A percentile compares a stretch with the other conserved stretches of the same genome.
phyloP scores from a whole-genome alignment of 75 land plant species.

The Pinus taeda region DNA sequence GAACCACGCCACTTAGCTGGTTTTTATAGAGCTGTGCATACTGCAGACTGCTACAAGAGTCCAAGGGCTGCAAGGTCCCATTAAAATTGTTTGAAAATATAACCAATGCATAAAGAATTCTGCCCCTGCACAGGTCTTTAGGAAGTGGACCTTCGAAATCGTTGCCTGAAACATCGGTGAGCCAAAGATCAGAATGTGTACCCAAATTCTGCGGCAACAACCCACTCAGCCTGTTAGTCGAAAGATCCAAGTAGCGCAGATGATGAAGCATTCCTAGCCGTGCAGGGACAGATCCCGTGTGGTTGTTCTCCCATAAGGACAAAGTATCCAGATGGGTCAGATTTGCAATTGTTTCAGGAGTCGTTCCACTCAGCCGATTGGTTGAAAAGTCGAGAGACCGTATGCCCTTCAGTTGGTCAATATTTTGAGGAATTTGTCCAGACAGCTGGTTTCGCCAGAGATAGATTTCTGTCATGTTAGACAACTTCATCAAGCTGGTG shows the following conservation, averaged over 20 bases:
- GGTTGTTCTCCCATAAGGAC: conserved; percentile 16
- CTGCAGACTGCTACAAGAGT: too few relatives aligned
- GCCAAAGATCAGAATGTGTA: too few relatives aligned
- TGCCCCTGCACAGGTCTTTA: too few relatives aligned
- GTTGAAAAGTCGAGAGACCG: conserved; percentile 7
- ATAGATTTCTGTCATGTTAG: conserved; percentile 33
- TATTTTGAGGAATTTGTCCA: conserved; percentile 41
- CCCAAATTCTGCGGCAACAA: too few relatives aligned
- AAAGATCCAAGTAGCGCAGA: conserved; percentile 12
- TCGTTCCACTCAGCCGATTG: conserved; percentile 10
- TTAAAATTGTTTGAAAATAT: too few relatives aligned
- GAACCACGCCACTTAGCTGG: too few relatives aligned
- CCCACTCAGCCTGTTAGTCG: conserved; percentile 8
- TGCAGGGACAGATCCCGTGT: conserved; percentile 22
- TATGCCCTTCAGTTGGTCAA: conserved; percentile 26
- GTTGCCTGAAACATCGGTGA: too few relatives aligned
- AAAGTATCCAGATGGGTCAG: conserved; percentile 5
- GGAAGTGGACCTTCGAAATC: too few relatives aligned
- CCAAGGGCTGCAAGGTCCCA: too few relatives aligned
- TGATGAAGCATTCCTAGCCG: conserved; percentile 15
- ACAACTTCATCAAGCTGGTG: conserved; percentile 32
- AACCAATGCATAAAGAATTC: too few relatives aligned
- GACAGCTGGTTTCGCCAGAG: conserved; percentile 50
- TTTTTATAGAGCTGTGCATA: too few relatives aligned
- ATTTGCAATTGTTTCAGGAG: background rate